Percentiles rank a stretch among this genome's conserved stretches.
Conservation (phyloP, 768 basidiomycete species). For the Kwoniella newhampshirensis region DNA sequence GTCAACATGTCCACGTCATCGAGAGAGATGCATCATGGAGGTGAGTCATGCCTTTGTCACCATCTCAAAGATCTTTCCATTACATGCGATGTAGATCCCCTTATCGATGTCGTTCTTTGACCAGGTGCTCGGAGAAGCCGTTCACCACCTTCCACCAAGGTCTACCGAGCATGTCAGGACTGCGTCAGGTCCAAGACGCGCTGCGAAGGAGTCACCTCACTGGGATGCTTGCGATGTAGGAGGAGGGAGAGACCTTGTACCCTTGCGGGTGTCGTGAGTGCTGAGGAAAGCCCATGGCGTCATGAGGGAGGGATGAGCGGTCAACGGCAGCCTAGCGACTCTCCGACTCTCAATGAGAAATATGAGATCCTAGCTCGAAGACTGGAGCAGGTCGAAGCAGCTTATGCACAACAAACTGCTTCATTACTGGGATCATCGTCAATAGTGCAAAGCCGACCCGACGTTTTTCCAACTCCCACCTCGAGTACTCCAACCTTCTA, state of each 20-base stretch:
- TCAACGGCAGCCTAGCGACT: neutral
- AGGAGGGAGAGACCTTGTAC: conserved; percentile 7
- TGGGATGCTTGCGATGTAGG: conserved; percentile 11
- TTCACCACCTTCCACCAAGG: conserved; percentile 4
- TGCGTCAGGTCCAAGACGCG: conserved; percentile 7
- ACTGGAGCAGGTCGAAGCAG: conserved; percentile 3
- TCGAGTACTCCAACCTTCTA: too few relatives aligned
- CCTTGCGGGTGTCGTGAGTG: conserved; percentile 1
- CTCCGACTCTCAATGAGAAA: neutral
- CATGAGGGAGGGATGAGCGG: neutral
- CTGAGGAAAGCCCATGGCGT: neutral
- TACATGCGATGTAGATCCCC: too few relatives aligned
- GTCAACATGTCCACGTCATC: too few relatives aligned
- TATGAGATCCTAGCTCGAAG: neutral
- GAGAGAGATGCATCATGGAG: too few relatives aligned
- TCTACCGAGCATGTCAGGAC: conserved; percentile 7
- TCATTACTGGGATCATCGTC: too few relatives aligned
- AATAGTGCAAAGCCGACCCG: too few relatives aligned
- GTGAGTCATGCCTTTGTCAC: too few relatives aligned
- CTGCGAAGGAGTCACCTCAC: conserved; percentile 3
- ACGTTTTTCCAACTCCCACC: too few relatives aligned
- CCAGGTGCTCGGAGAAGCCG: neutral
- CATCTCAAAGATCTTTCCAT: too few relatives aligned
- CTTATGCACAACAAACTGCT: neutral
- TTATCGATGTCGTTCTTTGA: too few relatives aligned